Evolutionary conservation across 441 rosid species (phyloP).

Genomic region (Adansonia madagascariensis): DNA sequence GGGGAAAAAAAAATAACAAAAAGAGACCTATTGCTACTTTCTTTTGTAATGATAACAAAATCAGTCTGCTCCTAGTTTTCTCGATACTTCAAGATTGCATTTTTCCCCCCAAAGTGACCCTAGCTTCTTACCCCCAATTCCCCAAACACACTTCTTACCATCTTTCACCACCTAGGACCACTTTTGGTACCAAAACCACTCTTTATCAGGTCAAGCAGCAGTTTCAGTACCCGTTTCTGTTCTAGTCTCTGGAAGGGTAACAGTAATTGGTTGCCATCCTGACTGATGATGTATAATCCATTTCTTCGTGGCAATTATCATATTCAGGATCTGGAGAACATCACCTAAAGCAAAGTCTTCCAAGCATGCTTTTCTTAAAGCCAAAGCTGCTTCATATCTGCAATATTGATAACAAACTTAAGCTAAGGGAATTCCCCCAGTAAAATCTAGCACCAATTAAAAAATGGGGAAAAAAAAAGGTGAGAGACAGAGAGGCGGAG

Average conservation of each 20-base stretch:
- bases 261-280: slow-evolving; percentile 67
- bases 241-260: slow-evolving; percentile 45
- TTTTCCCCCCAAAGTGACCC: slow-evolving; percentile 22
- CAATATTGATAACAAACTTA: slow-evolving; percentile 15
- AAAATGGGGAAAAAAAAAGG: background rate
- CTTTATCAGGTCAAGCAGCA: slow-evolving; percentile 35
- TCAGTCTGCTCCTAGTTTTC: background rate
- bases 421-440: background rate
- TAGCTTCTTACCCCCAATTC: background rate
- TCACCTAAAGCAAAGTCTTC: slow-evolving; percentile 58
- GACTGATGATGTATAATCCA: slow-evolving; percentile 59
- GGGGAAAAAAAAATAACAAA: background rate
- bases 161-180: slow-evolving; percentile 29
- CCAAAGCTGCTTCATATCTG: slow-evolving; percentile 73
- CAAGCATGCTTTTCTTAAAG: slow-evolving; percentile 52
- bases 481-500: background rate
- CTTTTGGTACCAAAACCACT: slow-evolving; percentile 25
- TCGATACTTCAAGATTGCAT: background rate
- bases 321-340: slow-evolving; percentile 58
- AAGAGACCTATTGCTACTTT: slow-evolving; percentile 15
- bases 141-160: slow-evolving; percentile 21
- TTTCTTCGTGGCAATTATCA: slow-evolving; percentile 50
- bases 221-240: slow-evolving; percentile 34
- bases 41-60: slow-evolving; percentile 21
- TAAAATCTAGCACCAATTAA: background rate